phyloP scores from a whole-genome alignment of 441 rosid species.

The Metrosideros polymorpha region DNA sequence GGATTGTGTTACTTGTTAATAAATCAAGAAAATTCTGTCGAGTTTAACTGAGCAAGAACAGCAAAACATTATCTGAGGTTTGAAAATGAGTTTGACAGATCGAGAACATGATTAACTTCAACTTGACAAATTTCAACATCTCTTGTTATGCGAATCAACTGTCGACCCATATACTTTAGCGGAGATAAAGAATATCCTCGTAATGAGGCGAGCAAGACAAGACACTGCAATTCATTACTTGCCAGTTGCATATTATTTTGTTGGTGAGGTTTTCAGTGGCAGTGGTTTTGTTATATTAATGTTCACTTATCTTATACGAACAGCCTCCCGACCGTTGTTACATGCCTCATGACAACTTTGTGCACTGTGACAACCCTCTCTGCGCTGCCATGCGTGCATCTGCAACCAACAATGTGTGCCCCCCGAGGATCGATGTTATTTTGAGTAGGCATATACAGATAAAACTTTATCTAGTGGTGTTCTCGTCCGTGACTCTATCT shows the following conservation, averaged over 20 bases:
- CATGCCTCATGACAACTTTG: conserved; percentile 33
- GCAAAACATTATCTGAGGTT: neutral
- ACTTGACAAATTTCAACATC: neutral
- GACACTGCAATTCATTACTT: neutral
- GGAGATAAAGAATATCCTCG: neutral
- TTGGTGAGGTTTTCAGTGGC: neutral
- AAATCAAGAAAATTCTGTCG: neutral
- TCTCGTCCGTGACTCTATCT: conserved; percentile 34
- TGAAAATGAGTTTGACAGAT: neutral
- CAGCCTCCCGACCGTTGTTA: conserved; percentile 42
- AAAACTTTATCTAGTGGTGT: conserved; percentile 44
- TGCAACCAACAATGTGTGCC: conserved; percentile 19
- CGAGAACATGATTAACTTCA: neutral
- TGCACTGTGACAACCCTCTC: conserved; percentile 31
- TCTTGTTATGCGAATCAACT: neutral
- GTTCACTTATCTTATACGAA: neutral
- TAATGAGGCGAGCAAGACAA: neutral
- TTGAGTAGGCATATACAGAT: conserved; percentile 47
- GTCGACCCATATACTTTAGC: neutral
- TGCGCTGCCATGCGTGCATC: conserved; percentile 25
- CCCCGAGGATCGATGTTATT: conserved; percentile 48
- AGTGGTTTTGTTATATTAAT: neutral
- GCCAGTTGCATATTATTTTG: neutral
- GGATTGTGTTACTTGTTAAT: neutral
- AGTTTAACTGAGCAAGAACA: neutral